Evolutionary conservation across 106 monocot species (phyloP), one percentile per base, ranked within the genome.

Genomic region (Dendrobium chrysotoxum): DNA sequence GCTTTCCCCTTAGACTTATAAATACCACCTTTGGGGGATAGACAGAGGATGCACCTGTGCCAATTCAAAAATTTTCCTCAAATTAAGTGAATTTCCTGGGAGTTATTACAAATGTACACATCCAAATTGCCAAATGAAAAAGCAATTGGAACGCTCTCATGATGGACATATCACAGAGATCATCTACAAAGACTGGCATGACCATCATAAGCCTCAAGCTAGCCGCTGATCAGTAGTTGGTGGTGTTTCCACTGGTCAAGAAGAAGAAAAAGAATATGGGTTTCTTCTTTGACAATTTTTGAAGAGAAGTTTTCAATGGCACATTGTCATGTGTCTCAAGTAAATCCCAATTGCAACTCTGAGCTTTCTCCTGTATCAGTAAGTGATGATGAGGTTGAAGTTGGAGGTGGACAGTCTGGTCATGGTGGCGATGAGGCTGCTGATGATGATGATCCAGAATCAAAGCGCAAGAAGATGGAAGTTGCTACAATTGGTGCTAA

Each of bases 21-120:
- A 35, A 35, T 35, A 35, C 35, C 35, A 1, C 35, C 35, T 3
- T 35, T 35, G 3, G 35, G 35, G 35, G 35, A 35, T 35, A 35
- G 35, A 2, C 35, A 35, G 1, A 35, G 35, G 2, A 1, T 35
- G 35, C 2, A 35, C 35, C 1, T 35, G 35, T 35, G 2, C 3
- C 1, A 35, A 35, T 35, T 35, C 35, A 35, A 35, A 35, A 3
- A 2, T 35, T 35, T 35, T 35, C 35, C 0, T 94, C 15, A 98
- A 98, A 88, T 92, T 94, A 85, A 89, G 94, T 86, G 97, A 94
- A 83, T 95, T 91, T 84, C 97, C 97, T 11, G 44, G 95, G 74
- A 96, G 95, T 77, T 96, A 96, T 83, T 96, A 96, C 81, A 96
- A 96, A 87, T 96, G 97, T 79, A 98, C 97, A 5, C 94, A 98